These are phyloP conservation scores for Alternaria gansuensis DNA, from an alignment of 2,329 filamentous ascomycete species.

Conservation along the genomic window DNA sequence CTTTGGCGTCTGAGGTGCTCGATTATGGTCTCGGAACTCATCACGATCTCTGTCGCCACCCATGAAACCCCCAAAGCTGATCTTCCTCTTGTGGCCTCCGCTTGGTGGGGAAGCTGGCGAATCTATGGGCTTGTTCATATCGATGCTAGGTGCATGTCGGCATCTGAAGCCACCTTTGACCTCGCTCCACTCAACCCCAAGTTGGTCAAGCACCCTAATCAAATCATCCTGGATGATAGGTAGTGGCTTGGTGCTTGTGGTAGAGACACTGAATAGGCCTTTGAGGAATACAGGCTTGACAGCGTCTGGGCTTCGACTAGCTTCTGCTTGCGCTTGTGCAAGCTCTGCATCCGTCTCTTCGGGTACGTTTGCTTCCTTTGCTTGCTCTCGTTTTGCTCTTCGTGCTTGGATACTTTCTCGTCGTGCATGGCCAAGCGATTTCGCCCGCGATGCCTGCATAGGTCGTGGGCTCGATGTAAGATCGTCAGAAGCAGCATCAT, in stretches of 20 bases:
- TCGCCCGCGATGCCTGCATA: conserved; percentile 66
- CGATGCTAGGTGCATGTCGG: conserved; percentile 87
- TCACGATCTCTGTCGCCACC: conserved; percentile 66
- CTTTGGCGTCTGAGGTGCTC: conserved; percentile 60
- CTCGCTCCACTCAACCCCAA: conserved; percentile 90
- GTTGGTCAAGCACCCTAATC: conserved; percentile 84
- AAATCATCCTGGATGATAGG: conserved; percentile 87
- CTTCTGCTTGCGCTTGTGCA: conserved; percentile 61
- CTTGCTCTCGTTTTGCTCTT: conserved; percentile 75
- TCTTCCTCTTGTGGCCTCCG: conserved; percentile 72
- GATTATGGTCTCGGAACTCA: conserved; percentile 71
- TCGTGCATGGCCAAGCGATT: conserved; percentile 87
- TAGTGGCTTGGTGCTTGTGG: conserved; percentile 91
- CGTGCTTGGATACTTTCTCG: conserved; percentile 92
- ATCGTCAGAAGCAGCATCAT: conserved; percentile 62
- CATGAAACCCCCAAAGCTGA: conserved; percentile 81
- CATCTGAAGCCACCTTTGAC: conserved; percentile 95
- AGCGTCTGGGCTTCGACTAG: conserved; percentile 73
- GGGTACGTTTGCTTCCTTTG: conserved; percentile 78
- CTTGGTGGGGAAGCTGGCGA: conserved; percentile 49
- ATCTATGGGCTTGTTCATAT: conserved; percentile 77
- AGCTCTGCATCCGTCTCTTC: conserved; percentile 90
- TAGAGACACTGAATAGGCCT: conserved; percentile 95
- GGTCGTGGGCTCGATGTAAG: conserved; percentile 46
- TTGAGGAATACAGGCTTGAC: conserved; percentile 96